Base-by-base conservation (phyloP, 345 rosid species). In the Brassica juncea region DNA sequence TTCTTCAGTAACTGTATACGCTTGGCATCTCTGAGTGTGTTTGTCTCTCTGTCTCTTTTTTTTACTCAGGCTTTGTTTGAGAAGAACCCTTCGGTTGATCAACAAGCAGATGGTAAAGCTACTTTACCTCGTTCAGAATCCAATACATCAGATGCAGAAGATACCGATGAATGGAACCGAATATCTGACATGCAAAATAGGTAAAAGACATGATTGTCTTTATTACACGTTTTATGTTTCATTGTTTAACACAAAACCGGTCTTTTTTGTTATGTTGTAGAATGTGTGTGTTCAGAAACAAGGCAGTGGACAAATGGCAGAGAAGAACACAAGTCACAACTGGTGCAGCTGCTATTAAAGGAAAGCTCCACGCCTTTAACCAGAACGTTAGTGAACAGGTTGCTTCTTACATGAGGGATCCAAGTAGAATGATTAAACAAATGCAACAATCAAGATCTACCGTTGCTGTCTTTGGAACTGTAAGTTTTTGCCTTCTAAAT, bases 251-350 rank as follows among this genome's bases (percentile, higher is more conserved):
- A 2, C 35, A 54, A 80, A 8, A 12, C 5, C 12, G n/a, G 52
- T 44, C 52, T 9, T 58, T 57, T 67, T 31, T 70, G 30, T n/a
- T 54, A 61, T 54, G 37, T 47, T 54, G 52, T 54, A 95, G 98
- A 86, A 85, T 89, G 76, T 88, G 88, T 77, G 59, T 86, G 59
- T 95, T 95, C 77, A 85, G 97, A 84, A 86, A 93, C 82, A 91
- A 89, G 84, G 91, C 98, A 8, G 84, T 95, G 61, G 96, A 95
- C 81, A 91, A 89, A 80, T 93, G 99, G 98, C 94, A 95, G 78
- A 91, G 98, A 66, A 93, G 90, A 86, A 86, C 98, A 39, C 93
- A 88, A 75, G 92, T 95, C 71, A 90, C 92, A 16, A 93, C 90
- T 71, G 98, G 97, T 78, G 93, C 93, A 65, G 97, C 97, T 73